Base-by-base conservation (phyloP, 768 basidiomycete genomes). In the Saitozyma sp. region DNA sequence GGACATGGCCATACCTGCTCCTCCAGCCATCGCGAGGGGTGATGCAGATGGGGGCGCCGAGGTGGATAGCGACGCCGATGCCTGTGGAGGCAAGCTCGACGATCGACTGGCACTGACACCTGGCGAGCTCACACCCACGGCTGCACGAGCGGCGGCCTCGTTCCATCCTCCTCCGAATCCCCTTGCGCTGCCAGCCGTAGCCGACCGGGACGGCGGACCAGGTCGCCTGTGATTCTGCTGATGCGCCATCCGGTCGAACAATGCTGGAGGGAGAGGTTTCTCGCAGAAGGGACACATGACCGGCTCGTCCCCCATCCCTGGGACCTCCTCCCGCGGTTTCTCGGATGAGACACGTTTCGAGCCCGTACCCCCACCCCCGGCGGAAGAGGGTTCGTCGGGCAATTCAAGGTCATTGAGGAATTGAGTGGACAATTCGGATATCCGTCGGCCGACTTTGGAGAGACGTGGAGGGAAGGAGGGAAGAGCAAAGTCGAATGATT, bases 201-300 rank as follows among this genome's bases (percentile, higher is more conserved):
- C 29, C 29, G 29, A 29, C 29, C 29, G 29, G 29, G 29, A 29
- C 29, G 29, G 29, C 5, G 29, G 29, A 29, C 29, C 29, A 29
- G 29, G 29, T 29, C 29, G 29, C 29, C 29, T 29, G 29, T 29
- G 29, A 29, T 29, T 29, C 29, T 29, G 29, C 29, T 29, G 29
- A 29, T 29, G 29, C 29, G 29, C 45, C 13, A 46, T 11, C 38
- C 19, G 10, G 14, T 65, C 66, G n/a, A 73, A 58, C 38, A 75
- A 61, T 13, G 63, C 59, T 0, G 74, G 71, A 14, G 74, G 74
- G 19, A 75, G 41, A 46, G 74, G 74, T 62, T 75, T 75, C 17
- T 68, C 49, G 57, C 74, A 75, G 58, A 72, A 75, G 3, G 74
- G 74, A 56, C 74, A 75, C 67, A 75, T 65, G 56, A 75, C 61